Percentiles rank a stretch among this genome's conserved stretches.
Conservation (phyloP, 1,139 yeast species). For the Diutina mesorugosa region DNA sequence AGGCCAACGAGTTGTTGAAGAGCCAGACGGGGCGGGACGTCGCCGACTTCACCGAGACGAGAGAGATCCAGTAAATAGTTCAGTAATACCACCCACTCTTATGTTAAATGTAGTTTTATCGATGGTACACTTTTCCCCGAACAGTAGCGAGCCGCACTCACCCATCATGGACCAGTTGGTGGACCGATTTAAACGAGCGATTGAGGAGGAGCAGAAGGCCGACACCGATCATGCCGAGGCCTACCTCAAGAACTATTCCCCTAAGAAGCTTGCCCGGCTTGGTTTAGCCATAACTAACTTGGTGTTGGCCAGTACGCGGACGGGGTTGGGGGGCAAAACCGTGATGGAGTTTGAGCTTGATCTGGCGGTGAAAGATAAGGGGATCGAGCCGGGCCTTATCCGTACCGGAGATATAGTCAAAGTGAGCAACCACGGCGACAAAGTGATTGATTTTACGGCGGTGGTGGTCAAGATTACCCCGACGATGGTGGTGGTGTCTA, state of each 20-base stretch:
- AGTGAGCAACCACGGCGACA: slow-evolving; percentile 16
- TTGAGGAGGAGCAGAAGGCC: slow-evolving; percentile 43
- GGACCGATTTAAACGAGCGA: slow-evolving; percentile 33
- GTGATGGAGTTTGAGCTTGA: slow-evolving; percentile 57
- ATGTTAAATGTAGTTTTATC: background rate
- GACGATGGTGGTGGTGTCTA: slow-evolving; percentile 5
- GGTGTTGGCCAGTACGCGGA: slow-evolving; percentile 42
- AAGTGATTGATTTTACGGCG: slow-evolving; percentile 33
- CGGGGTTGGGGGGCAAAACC: slow-evolving; percentile 74
- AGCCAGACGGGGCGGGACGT: background rate
- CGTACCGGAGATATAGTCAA: slow-evolving; percentile 71
- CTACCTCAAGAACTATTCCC: slow-evolving; percentile 38
- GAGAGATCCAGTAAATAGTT: background rate
- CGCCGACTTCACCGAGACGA: background rate
- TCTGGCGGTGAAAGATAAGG: slow-evolving; percentile 32
- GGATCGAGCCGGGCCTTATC: slow-evolving; percentile 45
- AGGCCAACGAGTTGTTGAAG: slow-evolving; percentile 10
- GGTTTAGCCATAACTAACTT: slow-evolving; percentile 73
- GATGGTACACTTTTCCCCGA: background rate
- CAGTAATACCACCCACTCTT: background rate
- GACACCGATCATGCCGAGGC: slow-evolving; percentile 43
- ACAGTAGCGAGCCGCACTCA: background rate
- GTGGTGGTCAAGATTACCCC: slow-evolving; percentile 42
- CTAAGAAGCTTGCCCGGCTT: slow-evolving; percentile 49
- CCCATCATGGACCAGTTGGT: slow-evolving; percentile 13